Percentiles rank a stretch among this genome's conserved stretches.
phyloP scores from a whole-genome alignment of 140 eudicot species.

The Ambrosia hybrid region DNA sequence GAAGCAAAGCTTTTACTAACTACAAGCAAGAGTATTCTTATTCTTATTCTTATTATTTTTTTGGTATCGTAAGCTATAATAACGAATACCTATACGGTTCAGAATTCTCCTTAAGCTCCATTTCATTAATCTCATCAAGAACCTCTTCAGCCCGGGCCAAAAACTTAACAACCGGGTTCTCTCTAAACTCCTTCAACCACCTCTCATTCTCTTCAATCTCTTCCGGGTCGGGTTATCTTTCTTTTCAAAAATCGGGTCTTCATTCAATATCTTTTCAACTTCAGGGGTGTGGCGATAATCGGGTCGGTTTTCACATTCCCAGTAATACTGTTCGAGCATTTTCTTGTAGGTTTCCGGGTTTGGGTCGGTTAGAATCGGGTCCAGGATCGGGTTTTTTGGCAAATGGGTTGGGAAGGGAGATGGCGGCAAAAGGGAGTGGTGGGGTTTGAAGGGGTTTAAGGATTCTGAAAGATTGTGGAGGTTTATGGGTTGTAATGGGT shows the following conservation, averaged over 20 bases:
- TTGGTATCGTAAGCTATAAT: too few species aligned
- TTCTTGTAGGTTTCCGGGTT: slow-evolving; percentile 59
- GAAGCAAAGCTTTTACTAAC: too few species aligned
- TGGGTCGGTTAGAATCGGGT: slow-evolving; percentile 29
- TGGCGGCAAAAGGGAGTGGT: slow-evolving; percentile 47
- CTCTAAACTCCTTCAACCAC: slow-evolving; percentile 67
- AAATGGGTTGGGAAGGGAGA: slow-evolving; percentile 52
- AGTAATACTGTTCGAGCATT: slow-evolving; percentile 74
- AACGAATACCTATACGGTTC: slow-evolving; percentile 24
- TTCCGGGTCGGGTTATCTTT: slow-evolving; percentile 62
- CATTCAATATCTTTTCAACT: slow-evolving; percentile 59
- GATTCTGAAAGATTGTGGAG: slow-evolving; percentile 41
- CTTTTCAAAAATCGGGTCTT: slow-evolving; percentile 63
- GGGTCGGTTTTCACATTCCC: slow-evolving; percentile 75
- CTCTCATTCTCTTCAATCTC: slow-evolving; percentile 73
- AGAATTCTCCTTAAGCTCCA: slow-evolving; percentile 61
- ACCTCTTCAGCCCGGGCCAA: slow-evolving; percentile 53
- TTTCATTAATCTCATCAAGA: slow-evolving; percentile 59
- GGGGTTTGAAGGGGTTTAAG: slow-evolving; percentile 59
- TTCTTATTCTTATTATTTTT: too few species aligned
- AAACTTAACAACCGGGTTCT: slow-evolving; percentile 66
- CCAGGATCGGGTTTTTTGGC: slow-evolving; percentile 33
- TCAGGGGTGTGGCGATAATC: slow-evolving; percentile 76
- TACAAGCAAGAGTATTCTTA: too few species aligned
- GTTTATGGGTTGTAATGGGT: slow-evolving; percentile 55